Conservation (phyloP, 2,329 filamentous ascomycete genomes). For the Pestalotiopsis sp. region DNA sequence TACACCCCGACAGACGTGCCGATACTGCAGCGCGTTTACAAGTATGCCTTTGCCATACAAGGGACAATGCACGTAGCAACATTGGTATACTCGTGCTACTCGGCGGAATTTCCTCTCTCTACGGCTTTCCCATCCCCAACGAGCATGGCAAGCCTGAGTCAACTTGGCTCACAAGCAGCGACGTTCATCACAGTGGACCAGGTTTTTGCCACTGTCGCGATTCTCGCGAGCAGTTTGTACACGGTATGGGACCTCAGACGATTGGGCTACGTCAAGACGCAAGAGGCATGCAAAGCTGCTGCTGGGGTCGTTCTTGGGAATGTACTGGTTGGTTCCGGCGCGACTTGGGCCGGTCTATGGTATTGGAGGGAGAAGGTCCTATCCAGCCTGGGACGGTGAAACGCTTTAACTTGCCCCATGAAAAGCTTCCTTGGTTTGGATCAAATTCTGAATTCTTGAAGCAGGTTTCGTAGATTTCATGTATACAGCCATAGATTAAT, state of each 20-base stretch:
- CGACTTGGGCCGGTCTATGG: slow-evolving; percentile 26
- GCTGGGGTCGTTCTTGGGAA: slow-evolving; percentile 13
- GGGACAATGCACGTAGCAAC: slow-evolving; percentile 14
- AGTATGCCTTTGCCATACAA: slow-evolving; percentile 14
- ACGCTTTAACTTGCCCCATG: too few species aligned
- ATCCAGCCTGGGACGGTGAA: not conserved
- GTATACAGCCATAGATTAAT: too few species aligned
- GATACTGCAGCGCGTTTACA: slow-evolving; percentile 14
- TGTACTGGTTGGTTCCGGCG: slow-evolving; percentile 23
- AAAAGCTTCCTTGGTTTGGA: too few species aligned
- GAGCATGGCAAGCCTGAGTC: not conserved
- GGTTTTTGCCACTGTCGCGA: not conserved
- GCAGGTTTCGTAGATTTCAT: too few species aligned
- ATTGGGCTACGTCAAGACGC: slow-evolving; percentile 24
- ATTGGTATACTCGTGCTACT: slow-evolving; percentile 2
- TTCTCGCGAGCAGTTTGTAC: slow-evolving; percentile 17
- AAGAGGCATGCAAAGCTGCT: slow-evolving; percentile 7
- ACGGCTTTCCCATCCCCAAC: not conserved
- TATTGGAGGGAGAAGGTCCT: slow-evolving; percentile 25
- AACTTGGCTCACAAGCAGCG: not conserved
- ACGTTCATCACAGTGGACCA: not conserved
- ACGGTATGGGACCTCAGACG: slow-evolving; percentile 25
- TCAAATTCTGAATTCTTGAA: too few species aligned
- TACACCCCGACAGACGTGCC: slow-evolving; percentile 13
- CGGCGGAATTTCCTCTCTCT: not conserved